phyloP scores from a whole-genome alignment of 2,329 filamentous ascomycete genomes.

The Rasamsonia emersonii region DNA sequence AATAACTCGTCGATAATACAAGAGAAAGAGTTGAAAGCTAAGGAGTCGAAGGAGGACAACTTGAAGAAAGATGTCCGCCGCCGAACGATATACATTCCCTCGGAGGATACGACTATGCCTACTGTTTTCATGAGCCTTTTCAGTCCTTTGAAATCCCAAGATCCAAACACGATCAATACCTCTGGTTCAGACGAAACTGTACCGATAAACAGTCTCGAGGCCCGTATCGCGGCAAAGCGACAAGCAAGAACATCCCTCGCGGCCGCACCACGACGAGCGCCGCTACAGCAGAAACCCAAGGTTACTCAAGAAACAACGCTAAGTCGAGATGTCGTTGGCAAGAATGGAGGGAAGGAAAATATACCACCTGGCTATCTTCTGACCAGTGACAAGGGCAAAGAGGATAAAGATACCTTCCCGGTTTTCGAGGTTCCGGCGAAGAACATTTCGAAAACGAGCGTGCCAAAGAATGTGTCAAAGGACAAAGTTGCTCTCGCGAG shows the following conservation, averaged over 20 bases:
- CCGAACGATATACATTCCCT: slow-evolving; percentile 34
- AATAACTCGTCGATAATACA: slow-evolving; percentile 8
- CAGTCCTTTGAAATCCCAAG: slow-evolving; percentile 28
- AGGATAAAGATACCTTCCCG: slow-evolving; percentile 7
- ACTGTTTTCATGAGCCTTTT: slow-evolving; percentile 37
- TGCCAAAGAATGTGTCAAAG: not conserved
- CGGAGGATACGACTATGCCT: slow-evolving; percentile 33
- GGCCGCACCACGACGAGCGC: slow-evolving; percentile 28
- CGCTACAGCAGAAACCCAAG: slow-evolving; percentile 38
- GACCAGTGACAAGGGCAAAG: slow-evolving; percentile 13
- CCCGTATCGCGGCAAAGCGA: slow-evolving; percentile 25
- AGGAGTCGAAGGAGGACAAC: slow-evolving; percentile 9
- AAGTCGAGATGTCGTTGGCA: slow-evolving; percentile 41
- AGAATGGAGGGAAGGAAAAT: slow-evolving; percentile 55
- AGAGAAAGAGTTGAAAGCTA: slow-evolving; percentile 8
- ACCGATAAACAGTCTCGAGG: slow-evolving; percentile 21
- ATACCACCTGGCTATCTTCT: slow-evolving; percentile 41
- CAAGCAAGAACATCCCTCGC: slow-evolving; percentile 16
- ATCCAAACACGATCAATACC: slow-evolving; percentile 2
- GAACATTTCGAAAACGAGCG: slow-evolving; percentile 24
- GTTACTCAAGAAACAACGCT: slow-evolving; percentile 33
- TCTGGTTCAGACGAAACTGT: slow-evolving; percentile 12
- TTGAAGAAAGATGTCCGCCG: slow-evolving; percentile 26
- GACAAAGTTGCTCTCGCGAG: not conserved
- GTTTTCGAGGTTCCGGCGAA: slow-evolving; percentile 8